These are phyloP conservation scores for Talaromyces verruculosus DNA, from an alignment of 2,329 filamentous ascomycete genomes.

Conservation along the genomic window DNA sequence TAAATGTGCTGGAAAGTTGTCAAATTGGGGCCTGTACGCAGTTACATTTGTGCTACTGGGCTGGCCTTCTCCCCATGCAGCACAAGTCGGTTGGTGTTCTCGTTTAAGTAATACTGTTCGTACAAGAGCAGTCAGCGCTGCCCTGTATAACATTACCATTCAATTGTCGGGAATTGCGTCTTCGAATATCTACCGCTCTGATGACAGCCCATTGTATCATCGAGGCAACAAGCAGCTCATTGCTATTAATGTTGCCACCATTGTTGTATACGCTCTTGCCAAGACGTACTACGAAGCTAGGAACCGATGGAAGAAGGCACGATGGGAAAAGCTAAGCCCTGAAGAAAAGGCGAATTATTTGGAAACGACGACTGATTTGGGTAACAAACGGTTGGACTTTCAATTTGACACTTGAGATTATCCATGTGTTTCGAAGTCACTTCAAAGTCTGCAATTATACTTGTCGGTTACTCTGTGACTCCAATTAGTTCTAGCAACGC, in stretches of 20 bases:
- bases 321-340: constrained; percentile 43
- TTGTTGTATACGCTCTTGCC: constrained; percentile 51
- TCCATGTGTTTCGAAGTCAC: no score
- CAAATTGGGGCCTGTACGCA: constrained; percentile 55
- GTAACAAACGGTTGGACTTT: constrained; percentile 44
- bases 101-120: constrained; percentile 45
- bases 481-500: neutral
- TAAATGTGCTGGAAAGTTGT: constrained; percentile 49
- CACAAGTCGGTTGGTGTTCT: constrained; percentile 49
- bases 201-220: constrained; percentile 58
- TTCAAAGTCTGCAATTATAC: neutral
- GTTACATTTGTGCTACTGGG: constrained; percentile 56
- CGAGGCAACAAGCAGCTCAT: constrained; percentile 59
- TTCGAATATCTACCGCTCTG: constrained; percentile 54
- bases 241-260: constrained; percentile 51
- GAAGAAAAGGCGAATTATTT: constrained; percentile 41
- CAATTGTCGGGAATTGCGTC: constrained; percentile 45
- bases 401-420: constrained; percentile 8
- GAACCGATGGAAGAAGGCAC: constrained; percentile 15
- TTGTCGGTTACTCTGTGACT: neutral
- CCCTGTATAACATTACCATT: constrained; percentile 50
- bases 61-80: constrained; percentile 60
- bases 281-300: constrained; percentile 38
- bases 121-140: constrained; percentile 44
- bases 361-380: constrained; percentile 38